Evolutionary conservation across 73 alveolate species (phyloP).

Genomic region (Paramecium primaurelia): DNA sequence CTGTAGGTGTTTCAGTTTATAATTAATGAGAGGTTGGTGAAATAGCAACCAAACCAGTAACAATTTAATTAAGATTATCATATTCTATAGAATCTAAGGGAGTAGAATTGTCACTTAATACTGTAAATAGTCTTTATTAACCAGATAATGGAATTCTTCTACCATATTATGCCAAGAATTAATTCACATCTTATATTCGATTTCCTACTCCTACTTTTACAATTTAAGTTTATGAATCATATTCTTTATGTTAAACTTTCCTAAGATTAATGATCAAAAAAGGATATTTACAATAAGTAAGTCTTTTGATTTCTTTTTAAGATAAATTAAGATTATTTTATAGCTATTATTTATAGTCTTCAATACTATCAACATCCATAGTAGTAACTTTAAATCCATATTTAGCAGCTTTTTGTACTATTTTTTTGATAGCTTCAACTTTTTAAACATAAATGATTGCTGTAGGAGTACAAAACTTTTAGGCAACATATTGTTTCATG

Average conservation of each 20-base stretch:
- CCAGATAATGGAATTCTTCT: not conserved
- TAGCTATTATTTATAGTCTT: not conserved
- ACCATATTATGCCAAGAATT: not conserved
- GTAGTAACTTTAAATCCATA: slow-evolving; percentile 33
- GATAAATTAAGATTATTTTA: not conserved
- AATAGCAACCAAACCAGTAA: not conserved
- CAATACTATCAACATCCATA: slow-evolving; percentile 26
- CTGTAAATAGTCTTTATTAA: not conserved
- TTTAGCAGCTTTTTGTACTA: slow-evolving; percentile 34
- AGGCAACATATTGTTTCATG: not conserved
- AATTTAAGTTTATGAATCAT: not conserved
- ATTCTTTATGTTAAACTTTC: not conserved
- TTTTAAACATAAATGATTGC: not conserved
- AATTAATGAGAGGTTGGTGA: not conserved
- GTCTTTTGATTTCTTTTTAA: not conserved
- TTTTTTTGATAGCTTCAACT: slow-evolving; percentile 1
- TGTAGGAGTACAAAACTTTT: not conserved
- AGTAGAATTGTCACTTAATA: slow-evolving; percentile 15
- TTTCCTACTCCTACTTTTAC: slow-evolving; percentile 26
- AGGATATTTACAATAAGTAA: not conserved
- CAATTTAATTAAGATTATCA: not conserved
- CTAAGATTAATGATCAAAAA: slow-evolving; percentile 13
- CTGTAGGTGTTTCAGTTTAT: not conserved
- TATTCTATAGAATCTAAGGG: not conserved
- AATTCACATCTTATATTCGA: not conserved